Conservation (phyloP, 2,329 filamentous ascomycete genomes). For the Sphaerulina musiva region DNA sequence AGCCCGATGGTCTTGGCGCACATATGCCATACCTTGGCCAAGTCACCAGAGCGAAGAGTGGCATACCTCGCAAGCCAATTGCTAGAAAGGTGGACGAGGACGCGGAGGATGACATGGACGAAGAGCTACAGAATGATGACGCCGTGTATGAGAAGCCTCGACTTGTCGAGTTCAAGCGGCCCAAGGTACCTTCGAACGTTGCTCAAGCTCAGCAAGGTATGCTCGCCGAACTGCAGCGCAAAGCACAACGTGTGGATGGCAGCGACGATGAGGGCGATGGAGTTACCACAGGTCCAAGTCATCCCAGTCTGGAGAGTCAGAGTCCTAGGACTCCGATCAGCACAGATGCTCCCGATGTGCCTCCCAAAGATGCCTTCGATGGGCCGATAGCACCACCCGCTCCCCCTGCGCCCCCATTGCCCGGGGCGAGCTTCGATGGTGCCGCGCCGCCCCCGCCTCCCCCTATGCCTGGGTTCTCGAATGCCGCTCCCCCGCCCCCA, state of each 20-base stretch:
- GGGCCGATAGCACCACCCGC: conserved; percentile 45
- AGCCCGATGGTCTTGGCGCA: conserved; percentile 39
- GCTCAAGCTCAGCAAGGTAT: conserved; percentile 52
- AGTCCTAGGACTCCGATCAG: conserved; percentile 58
- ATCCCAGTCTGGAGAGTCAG: conserved; percentile 66
- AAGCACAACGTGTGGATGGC: conserved; percentile 64
- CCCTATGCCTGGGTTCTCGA: conserved; percentile 42
- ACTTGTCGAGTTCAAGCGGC: conserved; percentile 70
- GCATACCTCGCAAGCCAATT: conserved; percentile 34
- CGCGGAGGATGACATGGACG: conserved; percentile 34
- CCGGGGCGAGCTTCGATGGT: conserved; percentile 35
- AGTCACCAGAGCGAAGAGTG: conserved; percentile 37
- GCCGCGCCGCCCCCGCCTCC: conserved; percentile 40
- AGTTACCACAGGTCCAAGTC: conserved; percentile 66
- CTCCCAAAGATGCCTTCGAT: conserved; percentile 31
- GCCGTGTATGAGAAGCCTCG: conserved; percentile 71
- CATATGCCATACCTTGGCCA: conserved; percentile 61
- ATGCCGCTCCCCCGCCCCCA: conserved; percentile 35
- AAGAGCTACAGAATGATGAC: conserved; percentile 49
- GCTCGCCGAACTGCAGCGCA: conserved; percentile 65
- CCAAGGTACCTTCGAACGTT: conserved; percentile 56
- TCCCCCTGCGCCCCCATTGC: conserved; percentile 35
- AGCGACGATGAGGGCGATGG: conserved; percentile 68
- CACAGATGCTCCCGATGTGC: conserved; percentile 45
- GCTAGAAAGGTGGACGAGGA: conserved; percentile 15